phyloP scores from a whole-genome alignment of 1,284 basidiomycete genomes.

The Retiboletus fuscus region DNA sequence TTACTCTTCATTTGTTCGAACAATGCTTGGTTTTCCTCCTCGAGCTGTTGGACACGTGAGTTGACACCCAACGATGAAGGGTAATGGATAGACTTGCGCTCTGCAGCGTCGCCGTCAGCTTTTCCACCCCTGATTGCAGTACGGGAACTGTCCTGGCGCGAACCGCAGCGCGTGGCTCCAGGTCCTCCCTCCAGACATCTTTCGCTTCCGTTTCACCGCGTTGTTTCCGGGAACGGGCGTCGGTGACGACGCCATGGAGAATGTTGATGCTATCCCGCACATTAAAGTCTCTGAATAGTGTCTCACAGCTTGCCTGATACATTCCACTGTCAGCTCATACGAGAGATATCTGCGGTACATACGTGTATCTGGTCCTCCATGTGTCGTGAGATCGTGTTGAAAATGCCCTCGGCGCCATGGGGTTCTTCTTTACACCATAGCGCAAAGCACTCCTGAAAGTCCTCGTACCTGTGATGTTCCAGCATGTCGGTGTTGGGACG shows the following conservation, averaged over 20 bases:
- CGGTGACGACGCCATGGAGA: constrained; percentile 73
- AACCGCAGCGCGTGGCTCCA: constrained; percentile 70
- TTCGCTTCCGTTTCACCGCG: constrained; percentile 55
- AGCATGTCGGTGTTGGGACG: constrained; percentile 11
- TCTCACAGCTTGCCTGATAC: constrained; percentile 55
- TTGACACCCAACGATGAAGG: neutral
- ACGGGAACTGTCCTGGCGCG: constrained; percentile 70
- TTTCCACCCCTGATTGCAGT: constrained; percentile 65
- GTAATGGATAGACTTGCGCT: constrained; percentile 52
- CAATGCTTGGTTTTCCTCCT: constrained; percentile 63
- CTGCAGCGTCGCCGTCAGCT: constrained; percentile 62
- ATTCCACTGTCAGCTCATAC: constrained; percentile 10
- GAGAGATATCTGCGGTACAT: constrained; percentile 29
- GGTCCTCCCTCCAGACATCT: constrained; percentile 70
- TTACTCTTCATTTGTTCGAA: constrained; percentile 63
- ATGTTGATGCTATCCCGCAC: constrained; percentile 75
- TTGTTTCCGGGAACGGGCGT: constrained; percentile 71
- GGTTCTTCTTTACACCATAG: constrained; percentile 79
- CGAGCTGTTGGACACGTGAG: constrained; percentile 56
- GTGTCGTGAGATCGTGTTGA: constrained; percentile 73
- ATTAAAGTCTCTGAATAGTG: constrained; percentile 70
- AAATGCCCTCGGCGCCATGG: constrained; percentile 72
- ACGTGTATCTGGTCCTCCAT: constrained; percentile 76
- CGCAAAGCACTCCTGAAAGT: constrained; percentile 81
- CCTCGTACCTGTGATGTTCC: constrained; percentile 67